Evolutionary conservation across 441 rosid genomes (phyloP), one percentile per base, ranked within the genome.

Genomic region (Mallotus repandus): DNA sequence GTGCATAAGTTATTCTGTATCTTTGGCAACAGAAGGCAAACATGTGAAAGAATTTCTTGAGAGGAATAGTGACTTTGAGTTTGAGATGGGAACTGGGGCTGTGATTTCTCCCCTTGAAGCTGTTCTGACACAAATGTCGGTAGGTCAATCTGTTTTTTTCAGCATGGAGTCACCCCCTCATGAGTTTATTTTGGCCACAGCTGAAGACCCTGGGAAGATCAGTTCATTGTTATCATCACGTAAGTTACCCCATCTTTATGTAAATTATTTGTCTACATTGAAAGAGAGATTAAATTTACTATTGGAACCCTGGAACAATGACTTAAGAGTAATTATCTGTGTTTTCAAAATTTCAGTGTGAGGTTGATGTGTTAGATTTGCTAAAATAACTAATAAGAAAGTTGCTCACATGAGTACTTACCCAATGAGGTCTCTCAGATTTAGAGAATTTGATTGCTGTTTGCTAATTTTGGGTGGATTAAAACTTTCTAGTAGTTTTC

Each of bases 1-100:
- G 68, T 83, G 88, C 65, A 76, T 89, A 38, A 77, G 86, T 69
- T 96, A 93, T 84, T 86, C 96, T 48, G 88, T 85, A 65, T 83
- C 83, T 68, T 80, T 93, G 79, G 82, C 76, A 68, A 70, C 81
- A 68, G 83, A 75, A 72, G 86, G 77, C 76, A 80, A 81, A 70
- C 73, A 76, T 32, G 54, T 68, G 78, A 85, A 84, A 82, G 94
- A 89, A 74, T 92, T 91, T 79, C 82, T 96, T 79, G 99, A 96
- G 85, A 89, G 88, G 73, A 76, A 74, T 69, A 91, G 90, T 80
- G 97, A 84, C 70, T 86, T 91, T 83, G 97, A 91, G 81, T 93
- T 91, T 89, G 97, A 96, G 91, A 80, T 90, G 74, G 99, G 99
- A 38, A 69, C 87, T 67, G 95, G 94, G 76, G 89, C 97, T 1